Conservation (phyloP, 148 eudicot genomes). For the Rhododendron molle region DNA sequence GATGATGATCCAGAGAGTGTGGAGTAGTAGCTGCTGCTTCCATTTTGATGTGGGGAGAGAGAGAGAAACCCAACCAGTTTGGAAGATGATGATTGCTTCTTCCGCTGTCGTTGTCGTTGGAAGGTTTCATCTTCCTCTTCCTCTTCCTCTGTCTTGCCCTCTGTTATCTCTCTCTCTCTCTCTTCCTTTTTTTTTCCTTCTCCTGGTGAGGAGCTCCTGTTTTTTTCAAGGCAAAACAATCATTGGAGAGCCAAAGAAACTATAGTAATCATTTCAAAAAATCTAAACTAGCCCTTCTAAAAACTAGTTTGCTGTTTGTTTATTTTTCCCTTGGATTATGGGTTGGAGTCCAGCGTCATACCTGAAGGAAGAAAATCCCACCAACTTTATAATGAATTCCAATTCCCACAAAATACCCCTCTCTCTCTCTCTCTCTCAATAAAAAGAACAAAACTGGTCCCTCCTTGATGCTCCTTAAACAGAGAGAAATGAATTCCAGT, state of each 20-base stretch:
- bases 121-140: conserved; percentile 41
- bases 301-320: conserved; percentile 8
- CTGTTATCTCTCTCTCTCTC: background rate
- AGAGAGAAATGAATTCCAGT: conserved; percentile 50
- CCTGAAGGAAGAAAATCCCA: conserved; percentile 20
- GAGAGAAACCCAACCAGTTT: conserved; percentile 48
- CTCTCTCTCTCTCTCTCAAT: conserved; percentile 18
- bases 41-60: conserved; percentile 35
- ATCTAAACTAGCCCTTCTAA: background rate
- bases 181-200: background rate
- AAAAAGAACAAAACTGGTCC: conserved; percentile 23
- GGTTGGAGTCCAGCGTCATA: background rate
- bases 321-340: background rate
- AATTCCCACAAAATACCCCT: background rate
- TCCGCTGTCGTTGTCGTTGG: conserved; percentile 28
- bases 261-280: conserved; percentile 23
- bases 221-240: conserved; percentile 24
- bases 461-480: conserved; percentile 28
- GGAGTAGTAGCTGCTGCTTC: conserved; percentile 21
- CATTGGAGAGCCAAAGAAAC: conserved; percentile 28
- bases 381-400: conserved; percentile 3
- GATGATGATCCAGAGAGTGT: conserved; percentile 7
- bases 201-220: background rate
- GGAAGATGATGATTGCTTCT: background rate
- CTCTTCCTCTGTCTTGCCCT: background rate